Base-by-base conservation (phyloP, 192 early-diverging fungal genomes). In the Mortierella hygrophila region DNA sequence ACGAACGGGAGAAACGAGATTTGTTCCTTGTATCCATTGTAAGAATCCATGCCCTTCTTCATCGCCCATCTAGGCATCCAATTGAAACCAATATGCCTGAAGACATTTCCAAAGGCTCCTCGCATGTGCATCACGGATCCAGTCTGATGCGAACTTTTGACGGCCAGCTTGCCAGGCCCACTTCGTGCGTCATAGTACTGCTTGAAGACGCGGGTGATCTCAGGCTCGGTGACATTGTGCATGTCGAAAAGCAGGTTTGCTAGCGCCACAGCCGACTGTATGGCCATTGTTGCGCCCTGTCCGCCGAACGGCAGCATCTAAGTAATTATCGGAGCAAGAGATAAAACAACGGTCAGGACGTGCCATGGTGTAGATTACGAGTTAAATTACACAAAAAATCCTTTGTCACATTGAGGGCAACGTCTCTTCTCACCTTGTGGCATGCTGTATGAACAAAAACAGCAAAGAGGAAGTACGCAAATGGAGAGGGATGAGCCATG, bases 241-340 rank as follows among this genome's bases (percentile, higher is more conserved):
- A 83, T 78, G 35, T 83, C 82, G n/a, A 54, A 83, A 3, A 78
- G 70, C 6, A 83, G 41, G 47, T 83, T 83, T 20, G 70, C 60
- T 9, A 83, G 72, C 6, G 74, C 26, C 6, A 84, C 40, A 20
- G 82, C 82, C 6, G 42, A 37, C 2, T 70, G 63, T 35, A 84
- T 79, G 2, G 77, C 77, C 72, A 75, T 79, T 7, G 78, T 79
- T 9, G 77, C 82, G 1, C 82, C 82, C 37, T 78, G 76, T 29
- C 77, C 65, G 32, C 82, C 82, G 76, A 84, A 79, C 0, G 73
- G 65, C 4, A 79, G 70, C 68, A 75, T 78, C 77, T 83, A 71
- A 21, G 60, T 10, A 15, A 26, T 26, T 6, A 26, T 1, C 7
- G 52, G 10, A 46, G 38, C 23, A 74, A 42, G 8, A 71, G 15